Percentiles rank a stretch among this genome's conserved stretches.
Evolutionary conservation across 768 basidiomycete genomes (phyloP).

Genomic region (Russula olivacea): DNA sequence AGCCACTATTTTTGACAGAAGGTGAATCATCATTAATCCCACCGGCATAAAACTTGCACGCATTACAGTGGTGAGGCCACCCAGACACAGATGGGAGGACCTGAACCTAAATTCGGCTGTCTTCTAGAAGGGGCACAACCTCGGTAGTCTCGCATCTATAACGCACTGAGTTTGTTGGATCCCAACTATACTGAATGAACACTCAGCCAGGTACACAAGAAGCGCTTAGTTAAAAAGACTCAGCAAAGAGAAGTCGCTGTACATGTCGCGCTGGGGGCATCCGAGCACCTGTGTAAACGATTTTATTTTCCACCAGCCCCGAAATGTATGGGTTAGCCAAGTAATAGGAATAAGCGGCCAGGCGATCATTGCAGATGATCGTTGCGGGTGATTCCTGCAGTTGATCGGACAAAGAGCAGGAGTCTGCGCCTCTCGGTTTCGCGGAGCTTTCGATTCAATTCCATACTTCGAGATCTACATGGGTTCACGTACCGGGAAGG

Average conservation of each 20-base stretch:
- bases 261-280: too few relatives aligned
- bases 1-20: too few relatives aligned
- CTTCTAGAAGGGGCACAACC: neutral
- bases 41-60: too few relatives aligned
- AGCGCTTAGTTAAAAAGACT: too few relatives aligned
- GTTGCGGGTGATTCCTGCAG: neutral
- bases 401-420: neutral
- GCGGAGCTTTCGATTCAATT: conserved; percentile 7
- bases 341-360: neutral
- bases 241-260: neutral
- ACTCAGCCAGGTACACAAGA: neutral
- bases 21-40: too few relatives aligned
- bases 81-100: neutral
- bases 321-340: neutral
- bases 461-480: neutral
- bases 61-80: too few relatives aligned
- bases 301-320: neutral
- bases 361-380: neutral
- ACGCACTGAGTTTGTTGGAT: neutral
- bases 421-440: neutral
- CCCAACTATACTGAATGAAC: neutral
- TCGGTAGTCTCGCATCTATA: neutral
- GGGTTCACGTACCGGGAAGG: conserved; percentile 13
- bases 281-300: neutral
- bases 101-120: neutral